A percentile compares a stretch with the other conserved stretches of the same genome.
phyloP scores from a whole-genome alignment of 116 monocot genomes.

The Papilionanthe hybrid region DNA sequence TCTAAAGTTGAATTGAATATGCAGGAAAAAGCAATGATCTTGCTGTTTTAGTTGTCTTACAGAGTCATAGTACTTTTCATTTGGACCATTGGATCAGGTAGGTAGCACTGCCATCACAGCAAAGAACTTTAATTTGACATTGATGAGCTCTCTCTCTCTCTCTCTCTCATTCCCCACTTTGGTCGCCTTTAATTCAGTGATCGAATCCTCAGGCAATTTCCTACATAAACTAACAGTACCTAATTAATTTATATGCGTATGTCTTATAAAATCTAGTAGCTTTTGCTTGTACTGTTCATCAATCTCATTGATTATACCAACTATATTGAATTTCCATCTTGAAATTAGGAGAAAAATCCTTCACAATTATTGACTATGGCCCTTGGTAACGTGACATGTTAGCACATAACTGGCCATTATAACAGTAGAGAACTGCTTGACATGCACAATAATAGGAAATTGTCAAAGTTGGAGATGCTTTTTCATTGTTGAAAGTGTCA shows the following conservation, averaged over 20 bases:
- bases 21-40: not conserved
- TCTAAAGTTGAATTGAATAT: not conserved
- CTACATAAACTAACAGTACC: not conserved
- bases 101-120: not conserved
- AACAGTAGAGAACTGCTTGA: too few relatives aligned
- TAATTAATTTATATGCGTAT: not conserved
- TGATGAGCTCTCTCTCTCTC: too few relatives aligned
- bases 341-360: not conserved
- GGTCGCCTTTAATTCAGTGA: not conserved
- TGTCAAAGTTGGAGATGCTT: constrained; percentile 4
- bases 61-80: not conserved
- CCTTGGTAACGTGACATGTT: not conserved
- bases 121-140: not conserved
- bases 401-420: too few relatives aligned
- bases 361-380: not conserved
- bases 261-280: not conserved
- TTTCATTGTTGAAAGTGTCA: constrained; percentile 7
- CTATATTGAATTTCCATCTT: not conserved
- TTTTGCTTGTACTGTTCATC: not conserved
- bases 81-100: not conserved
- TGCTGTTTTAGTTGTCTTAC: constrained; percentile 1
- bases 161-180: not conserved
- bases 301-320: not conserved
- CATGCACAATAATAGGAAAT: too few relatives aligned
- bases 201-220: not conserved